Conservation (phyloP, 2,329 filamentous ascomycete species). For the Myriosclerotinia duriaeana region DNA sequence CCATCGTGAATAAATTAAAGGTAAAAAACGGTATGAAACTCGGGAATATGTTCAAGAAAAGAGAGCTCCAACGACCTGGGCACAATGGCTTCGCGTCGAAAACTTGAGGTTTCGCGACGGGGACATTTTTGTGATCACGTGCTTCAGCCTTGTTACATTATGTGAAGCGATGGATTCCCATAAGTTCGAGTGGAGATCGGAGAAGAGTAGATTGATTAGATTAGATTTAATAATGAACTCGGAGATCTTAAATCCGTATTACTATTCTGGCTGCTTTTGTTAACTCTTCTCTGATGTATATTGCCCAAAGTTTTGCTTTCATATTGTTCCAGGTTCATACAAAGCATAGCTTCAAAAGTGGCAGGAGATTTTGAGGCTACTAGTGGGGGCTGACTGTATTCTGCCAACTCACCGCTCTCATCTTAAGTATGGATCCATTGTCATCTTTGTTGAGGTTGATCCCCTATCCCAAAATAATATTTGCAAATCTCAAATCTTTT, state of each 20-base stretch:
- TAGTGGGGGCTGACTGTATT: neutral
- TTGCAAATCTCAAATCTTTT: slow-evolving; percentile 2
- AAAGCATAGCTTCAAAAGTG: slow-evolving; percentile 13
- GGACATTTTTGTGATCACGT: slow-evolving; percentile 32
- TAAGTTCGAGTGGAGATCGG: neutral
- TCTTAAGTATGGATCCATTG: neutral
- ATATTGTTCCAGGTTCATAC: neutral
- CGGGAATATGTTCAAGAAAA: slow-evolving; percentile 19
- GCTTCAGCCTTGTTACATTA: slow-evolving; percentile 26
- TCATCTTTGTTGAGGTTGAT: slow-evolving; percentile 17
- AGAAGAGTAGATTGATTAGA: slow-evolving; percentile 16
- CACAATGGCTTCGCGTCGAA: slow-evolving; percentile 28
- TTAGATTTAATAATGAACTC: slow-evolving; percentile 10
- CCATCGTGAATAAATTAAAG: slow-evolving; percentile 56
- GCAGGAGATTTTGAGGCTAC: neutral
- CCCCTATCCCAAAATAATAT: slow-evolving; percentile 4
- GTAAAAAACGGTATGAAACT: slow-evolving; percentile 12
- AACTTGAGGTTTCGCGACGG: slow-evolving; percentile 33
- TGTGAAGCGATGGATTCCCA: neutral
- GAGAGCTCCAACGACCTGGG: slow-evolving; percentile 1
- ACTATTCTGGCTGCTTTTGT: slow-evolving; percentile 1
- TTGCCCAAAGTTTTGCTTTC: neutral
- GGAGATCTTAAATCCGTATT: neutral
- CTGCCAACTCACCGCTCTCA: slow-evolving; percentile 2
- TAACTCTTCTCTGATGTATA: neutral